Evolutionary conservation across 768 basidiomycete species (phyloP), one percentile per base, ranked within the genome.

Genomic region (Pleurotus tuoliensis): DNA sequence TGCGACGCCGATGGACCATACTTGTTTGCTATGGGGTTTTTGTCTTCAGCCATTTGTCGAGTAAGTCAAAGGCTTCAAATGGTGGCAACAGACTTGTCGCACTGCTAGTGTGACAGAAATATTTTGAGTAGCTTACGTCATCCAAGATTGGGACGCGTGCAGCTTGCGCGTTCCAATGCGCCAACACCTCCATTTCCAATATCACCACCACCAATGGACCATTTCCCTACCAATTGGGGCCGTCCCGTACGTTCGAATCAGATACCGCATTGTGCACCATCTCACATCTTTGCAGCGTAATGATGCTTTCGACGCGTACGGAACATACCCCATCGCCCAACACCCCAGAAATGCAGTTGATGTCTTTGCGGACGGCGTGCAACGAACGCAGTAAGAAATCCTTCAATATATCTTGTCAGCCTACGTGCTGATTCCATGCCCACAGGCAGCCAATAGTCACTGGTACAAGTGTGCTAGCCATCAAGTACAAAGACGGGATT

Each of bases 401-500:
- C 22, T 24, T 24, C 22, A 2, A 24, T 2, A 24, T 24, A 24
- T 24, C 3, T 24, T 4, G 4, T 24, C 22, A 24, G 22, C 22
- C 22, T 44, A 0, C 13, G 11, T 25, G n/a, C 11, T 16, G 30
- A n/a, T n/a, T 46, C 40, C 27, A 9, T 2, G 16, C 13, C 30
- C 56, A 22, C 44, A 94, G 92, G 66, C 90, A 94, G 64, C 97
- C 97, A 8, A 87, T 98, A 58, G 93, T 98, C 7, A 98, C 96
- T 0, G 97, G 96, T 57, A 95, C 96, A n/a, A 92, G 89, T 56
- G 94, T 99, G 4, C 81, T 99, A 34, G 97, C 90, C 2, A 78
- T 99, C 72, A 91, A 92, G 73, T 98, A 82, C 81, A 94, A 95
- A 71, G 94, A 92, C 64, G 97, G 97, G 7, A 84, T 99, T 61